Evolutionary conservation across 441 rosid species (phyloP).

Genomic region (Jatropha multifida): DNA sequence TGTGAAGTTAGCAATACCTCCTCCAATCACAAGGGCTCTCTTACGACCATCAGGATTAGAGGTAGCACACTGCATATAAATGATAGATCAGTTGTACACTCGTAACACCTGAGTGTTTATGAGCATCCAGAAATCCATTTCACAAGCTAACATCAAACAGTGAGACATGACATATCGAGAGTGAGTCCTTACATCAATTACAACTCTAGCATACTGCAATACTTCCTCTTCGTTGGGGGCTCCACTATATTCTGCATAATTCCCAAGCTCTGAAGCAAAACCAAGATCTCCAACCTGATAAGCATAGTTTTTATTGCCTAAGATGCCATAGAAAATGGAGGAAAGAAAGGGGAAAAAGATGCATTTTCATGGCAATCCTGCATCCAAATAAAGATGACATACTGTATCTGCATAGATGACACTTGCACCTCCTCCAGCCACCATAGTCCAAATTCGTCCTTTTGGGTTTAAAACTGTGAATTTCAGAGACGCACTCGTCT

Average conservation of each 20-base stretch:
- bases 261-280: slow-evolving; percentile 91
- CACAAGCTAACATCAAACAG: background rate
- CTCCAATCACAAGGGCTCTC: slow-evolving; percentile 91
- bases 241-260: slow-evolving; percentile 96
- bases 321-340: slow-evolving; percentile 3
- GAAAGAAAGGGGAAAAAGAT: background rate
- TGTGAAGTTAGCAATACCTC: slow-evolving; percentile 95
- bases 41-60: slow-evolving; percentile 87
- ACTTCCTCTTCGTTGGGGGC: slow-evolving; percentile 97
- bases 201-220: slow-evolving; percentile 93
- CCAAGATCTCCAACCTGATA: slow-evolving; percentile 96
- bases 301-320: slow-evolving; percentile 8
- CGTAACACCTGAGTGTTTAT: background rate
- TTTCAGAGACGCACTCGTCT: slow-evolving; percentile 95
- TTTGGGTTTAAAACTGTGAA: slow-evolving; percentile 94
- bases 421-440: slow-evolving; percentile 98
- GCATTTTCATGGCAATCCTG: background rate
- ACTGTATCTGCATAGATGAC: slow-evolving; percentile 96
- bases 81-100: background rate
- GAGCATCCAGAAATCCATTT: background rate
- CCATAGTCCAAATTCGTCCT: slow-evolving; percentile 98
- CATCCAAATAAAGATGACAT: slow-evolving; percentile 22
- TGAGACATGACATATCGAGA: background rate
- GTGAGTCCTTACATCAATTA: slow-evolving; percentile 65
- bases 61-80: slow-evolving; percentile 69